A percentile compares a stretch with the other conserved stretches of the same genome.
Evolutionary conservation across 2,329 filamentous ascomycete genomes (phyloP).

Genomic region (Bisporella sp.): DNA sequence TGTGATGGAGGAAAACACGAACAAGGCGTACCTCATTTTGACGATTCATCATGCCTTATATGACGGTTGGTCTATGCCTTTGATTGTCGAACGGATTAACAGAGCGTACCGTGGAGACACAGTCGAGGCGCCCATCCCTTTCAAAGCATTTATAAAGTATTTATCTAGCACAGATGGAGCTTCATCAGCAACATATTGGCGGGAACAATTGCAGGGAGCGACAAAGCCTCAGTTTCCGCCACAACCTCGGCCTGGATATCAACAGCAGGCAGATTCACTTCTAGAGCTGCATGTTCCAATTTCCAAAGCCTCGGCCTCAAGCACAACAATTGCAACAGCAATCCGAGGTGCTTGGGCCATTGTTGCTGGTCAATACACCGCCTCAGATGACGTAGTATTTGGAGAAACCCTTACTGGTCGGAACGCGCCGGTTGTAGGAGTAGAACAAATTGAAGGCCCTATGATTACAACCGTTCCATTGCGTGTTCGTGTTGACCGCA

Average conservation of each 20-base stretch:
- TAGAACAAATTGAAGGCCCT: conserved; percentile 37
- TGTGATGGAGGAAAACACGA: conserved; percentile 8
- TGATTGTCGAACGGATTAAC: conserved; percentile 24
- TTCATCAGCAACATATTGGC: not conserved
- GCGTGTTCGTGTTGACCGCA: conserved; percentile 23
- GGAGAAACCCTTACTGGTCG: conserved; percentile 38
- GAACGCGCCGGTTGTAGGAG: conserved; percentile 31
- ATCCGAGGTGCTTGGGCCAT: conserved; percentile 33
- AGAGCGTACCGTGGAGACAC: conserved; percentile 17
- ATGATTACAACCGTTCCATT: conserved; percentile 37
- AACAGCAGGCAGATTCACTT: conserved; percentile 7
- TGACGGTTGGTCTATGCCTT: conserved; percentile 43
- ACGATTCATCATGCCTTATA: conserved; percentile 51
- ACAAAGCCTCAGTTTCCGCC: not conserved
- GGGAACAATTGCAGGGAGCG: not conserved
- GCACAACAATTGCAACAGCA: conserved; percentile 11
- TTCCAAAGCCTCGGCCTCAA: not conserved
- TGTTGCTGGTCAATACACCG: conserved; percentile 32
- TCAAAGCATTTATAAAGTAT: conserved; percentile 42
- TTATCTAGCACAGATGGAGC: conserved; percentile 29
- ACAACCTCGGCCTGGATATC: conserved; percentile 1
- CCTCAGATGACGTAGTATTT: conserved; percentile 28
- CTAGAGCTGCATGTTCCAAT: not conserved
- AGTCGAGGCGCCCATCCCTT: conserved; percentile 19
- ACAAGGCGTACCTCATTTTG: conserved; percentile 38